phyloP scores from a whole-genome alignment of 2,329 filamentous ascomycete genomes.

The Trichoderma breve region DNA sequence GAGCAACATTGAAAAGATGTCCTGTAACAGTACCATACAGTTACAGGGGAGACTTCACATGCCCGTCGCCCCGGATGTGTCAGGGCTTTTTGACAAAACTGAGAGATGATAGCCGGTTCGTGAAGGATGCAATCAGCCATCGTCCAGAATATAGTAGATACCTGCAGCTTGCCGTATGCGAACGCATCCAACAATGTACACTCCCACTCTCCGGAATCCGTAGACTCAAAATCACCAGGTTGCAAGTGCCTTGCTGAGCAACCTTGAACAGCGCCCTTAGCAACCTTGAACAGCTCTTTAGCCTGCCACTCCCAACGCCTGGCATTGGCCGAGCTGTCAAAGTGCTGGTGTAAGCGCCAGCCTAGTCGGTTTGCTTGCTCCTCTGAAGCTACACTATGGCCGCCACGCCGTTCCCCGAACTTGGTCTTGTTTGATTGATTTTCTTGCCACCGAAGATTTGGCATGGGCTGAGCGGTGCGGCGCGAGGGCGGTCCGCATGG shows the following conservation, averaged over 20 bases:
- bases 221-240: not conserved
- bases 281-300: not conserved
- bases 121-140: constrained; percentile 1
- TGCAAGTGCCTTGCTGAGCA: not conserved
- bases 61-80: not conserved
- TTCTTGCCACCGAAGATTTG: not conserved
- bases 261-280: not conserved
- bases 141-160: not conserved
- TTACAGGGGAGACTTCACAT: not conserved
- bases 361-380: not conserved
- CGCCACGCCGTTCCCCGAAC: not conserved
- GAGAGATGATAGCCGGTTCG: constrained; percentile 1
- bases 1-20: not conserved
- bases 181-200: not conserved
- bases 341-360: not conserved
- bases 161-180: not conserved
- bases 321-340: not conserved
- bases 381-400: not conserved
- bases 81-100: not conserved
- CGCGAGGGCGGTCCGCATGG: constrained; percentile 19
- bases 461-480: constrained; percentile 19
- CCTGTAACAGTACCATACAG: not conserved
- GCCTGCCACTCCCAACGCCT: not conserved
- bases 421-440: not conserved
- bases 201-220: not conserved